These are phyloP conservation scores for Elaeagnus macrophylla DNA, from an alignment of 306 rosid species.

Conservation along the genomic window DNA sequence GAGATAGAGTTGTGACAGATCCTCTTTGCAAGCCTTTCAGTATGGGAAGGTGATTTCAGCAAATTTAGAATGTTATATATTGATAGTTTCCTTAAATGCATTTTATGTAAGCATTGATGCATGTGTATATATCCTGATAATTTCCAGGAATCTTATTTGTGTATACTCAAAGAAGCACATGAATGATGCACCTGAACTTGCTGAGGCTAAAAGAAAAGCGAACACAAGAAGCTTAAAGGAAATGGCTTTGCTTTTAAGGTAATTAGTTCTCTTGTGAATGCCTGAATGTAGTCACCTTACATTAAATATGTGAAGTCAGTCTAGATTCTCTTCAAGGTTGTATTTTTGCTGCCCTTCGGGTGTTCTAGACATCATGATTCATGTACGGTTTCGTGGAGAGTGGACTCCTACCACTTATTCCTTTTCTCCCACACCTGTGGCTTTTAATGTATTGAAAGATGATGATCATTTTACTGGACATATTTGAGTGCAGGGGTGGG, in stretches of 20 bases:
- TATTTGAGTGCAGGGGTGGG: conserved; percentile 52
- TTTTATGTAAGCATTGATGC: neutral
- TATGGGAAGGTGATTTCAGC: conserved; percentile 71
- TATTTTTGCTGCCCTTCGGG: neutral
- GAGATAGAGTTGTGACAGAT: conserved; percentile 91
- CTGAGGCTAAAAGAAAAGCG: conserved; percentile 80
- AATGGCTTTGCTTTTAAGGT: conserved; percentile 87
- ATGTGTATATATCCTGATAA: neutral
- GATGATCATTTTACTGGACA: conserved; percentile 14
- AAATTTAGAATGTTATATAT: conserved; percentile 19
- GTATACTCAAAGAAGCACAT: conserved; percentile 97
- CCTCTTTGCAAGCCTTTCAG: conserved; percentile 97
- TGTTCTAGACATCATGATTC: neutral
- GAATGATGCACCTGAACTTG: conserved; percentile 72
- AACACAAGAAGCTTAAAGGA: conserved; percentile 89
- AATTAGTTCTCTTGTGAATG: conserved; percentile 3
- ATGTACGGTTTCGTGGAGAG: neutral
- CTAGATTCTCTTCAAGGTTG: no score
- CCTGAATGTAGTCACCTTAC: no score
- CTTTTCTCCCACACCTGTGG: conserved; percentile 4
- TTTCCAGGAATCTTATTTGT: conserved; percentile 82
- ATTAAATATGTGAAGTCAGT: no score
- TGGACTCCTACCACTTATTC: neutral
- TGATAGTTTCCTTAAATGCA: conserved; percentile 6
- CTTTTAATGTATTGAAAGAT: conserved; percentile 6